Percentiles rank a stretch among this genome's conserved stretches.
phyloP scores from a whole-genome alignment of 257 asterid species.

The Cruciata laevipes region DNA sequence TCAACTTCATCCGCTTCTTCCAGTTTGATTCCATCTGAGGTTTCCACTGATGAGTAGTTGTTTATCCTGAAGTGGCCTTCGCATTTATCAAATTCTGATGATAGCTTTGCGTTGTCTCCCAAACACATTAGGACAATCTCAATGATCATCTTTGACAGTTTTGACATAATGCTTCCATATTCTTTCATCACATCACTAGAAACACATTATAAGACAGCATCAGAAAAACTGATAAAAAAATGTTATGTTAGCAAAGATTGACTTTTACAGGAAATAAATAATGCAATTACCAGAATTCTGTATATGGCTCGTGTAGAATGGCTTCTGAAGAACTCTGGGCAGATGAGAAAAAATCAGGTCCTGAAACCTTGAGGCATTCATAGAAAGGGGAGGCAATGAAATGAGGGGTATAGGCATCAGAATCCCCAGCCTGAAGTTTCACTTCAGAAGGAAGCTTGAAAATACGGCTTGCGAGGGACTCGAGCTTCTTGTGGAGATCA shows the following conservation, averaged over 20 bases:
- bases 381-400: constrained; percentile 70
- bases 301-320: constrained; percentile 28
- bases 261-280: not conserved
- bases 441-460: constrained; percentile 49
- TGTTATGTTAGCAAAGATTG: not conserved
- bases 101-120: constrained; percentile 26
- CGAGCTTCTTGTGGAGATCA: constrained; percentile 32
- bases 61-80: constrained; percentile 63
- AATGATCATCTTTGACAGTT: constrained; percentile 35
- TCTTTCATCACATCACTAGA: constrained; percentile 28
- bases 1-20: constrained; percentile 31
- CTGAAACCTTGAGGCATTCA: constrained; percentile 58
- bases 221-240: not conserved
- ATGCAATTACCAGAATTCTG: constrained; percentile 43
- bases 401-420: constrained; percentile 63
- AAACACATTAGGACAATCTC: constrained; percentile 37
- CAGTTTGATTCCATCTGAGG: constrained; percentile 2
- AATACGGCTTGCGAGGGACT: constrained; percentile 28
- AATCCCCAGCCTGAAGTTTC: constrained; percentile 56
- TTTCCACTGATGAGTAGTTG: constrained; percentile 40
- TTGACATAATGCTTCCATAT: constrained; percentile 49
- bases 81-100: constrained; percentile 48
- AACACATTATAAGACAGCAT: constrained; percentile 3
- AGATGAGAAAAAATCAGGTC: constrained; percentile 57
- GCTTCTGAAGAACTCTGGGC: constrained; percentile 44